A percentile compares a stretch with the other conserved stretches of the same genome.
Conservation (phyloP, 1,284 basidiomycete genomes). For the Apiotrichum gracile region DNA sequence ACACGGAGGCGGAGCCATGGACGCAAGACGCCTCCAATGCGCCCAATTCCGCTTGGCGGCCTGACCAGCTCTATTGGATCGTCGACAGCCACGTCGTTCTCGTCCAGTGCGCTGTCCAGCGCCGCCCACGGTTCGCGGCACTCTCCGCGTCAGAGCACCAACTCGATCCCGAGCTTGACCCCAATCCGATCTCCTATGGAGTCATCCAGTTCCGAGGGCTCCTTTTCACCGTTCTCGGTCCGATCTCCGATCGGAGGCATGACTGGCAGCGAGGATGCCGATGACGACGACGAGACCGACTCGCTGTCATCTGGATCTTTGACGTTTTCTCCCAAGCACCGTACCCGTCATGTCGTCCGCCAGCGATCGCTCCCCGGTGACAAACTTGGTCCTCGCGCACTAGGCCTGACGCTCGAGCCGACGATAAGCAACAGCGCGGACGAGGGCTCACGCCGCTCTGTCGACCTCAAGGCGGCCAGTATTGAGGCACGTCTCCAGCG, state of each 20-base stretch:
- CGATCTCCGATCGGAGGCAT: conserved; percentile 18
- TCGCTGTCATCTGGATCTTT: conserved; percentile 35
- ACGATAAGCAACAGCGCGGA: conserved; percentile 4
- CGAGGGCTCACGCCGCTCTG: conserved; percentile 1
- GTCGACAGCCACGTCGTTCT: too few species aligned
- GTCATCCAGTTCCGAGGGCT: conserved; percentile 4
- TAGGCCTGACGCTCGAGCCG: conserved; percentile 9
- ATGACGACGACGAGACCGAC: conserved; percentile 34
- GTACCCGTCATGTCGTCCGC: not conserved
- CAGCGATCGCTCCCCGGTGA: conserved; percentile 1
- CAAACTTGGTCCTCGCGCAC: not conserved
- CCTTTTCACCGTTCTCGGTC: conserved; percentile 20
- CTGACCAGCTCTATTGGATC: not conserved
- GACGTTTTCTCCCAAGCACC: conserved; percentile 33
- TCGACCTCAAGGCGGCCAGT: conserved; percentile 12
- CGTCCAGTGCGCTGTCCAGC: too few species aligned
- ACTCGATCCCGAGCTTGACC: conserved; percentile 19
- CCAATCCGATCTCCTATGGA: conserved; percentile 5
- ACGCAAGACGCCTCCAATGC: conserved; percentile 18
- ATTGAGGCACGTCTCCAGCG: conserved; percentile 27
- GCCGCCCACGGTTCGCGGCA: conserved; percentile 1
- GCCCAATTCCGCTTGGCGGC: conserved; percentile 9
- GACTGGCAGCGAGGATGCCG: conserved; percentile 37
- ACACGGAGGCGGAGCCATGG: conserved; percentile 13
- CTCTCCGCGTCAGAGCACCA: conserved; percentile 18